Conservation (phyloP, 2,329 filamentous ascomycete genomes). For the Paecilomyces sp. region DNA sequence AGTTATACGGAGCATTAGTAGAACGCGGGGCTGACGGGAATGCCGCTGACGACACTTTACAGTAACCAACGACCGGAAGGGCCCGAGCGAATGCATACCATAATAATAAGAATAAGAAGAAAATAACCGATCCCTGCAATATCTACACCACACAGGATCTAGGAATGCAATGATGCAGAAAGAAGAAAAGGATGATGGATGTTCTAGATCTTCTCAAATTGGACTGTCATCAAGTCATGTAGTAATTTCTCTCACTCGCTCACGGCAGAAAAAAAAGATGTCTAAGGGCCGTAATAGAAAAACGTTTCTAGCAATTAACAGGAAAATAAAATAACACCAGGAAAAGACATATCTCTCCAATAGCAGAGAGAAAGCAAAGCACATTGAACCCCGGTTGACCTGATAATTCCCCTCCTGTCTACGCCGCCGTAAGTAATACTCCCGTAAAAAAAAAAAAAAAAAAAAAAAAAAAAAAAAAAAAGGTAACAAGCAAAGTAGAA, state of each 20-base stretch:
- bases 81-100: background rate
- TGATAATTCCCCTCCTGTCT: background rate
- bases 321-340: background rate
- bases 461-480: background rate
- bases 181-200: background rate
- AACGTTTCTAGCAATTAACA: background rate
- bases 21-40: background rate
- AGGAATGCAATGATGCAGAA: background rate
- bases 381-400: background rate
- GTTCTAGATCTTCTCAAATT: background rate
- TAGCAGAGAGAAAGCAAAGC: background rate
- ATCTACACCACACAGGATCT: too few species aligned
- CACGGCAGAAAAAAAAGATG: background rate
- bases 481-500: background rate
- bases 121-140: too few species aligned
- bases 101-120: too few species aligned
- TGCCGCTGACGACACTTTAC: background rate
- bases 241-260: background rate
- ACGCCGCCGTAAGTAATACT: background rate
- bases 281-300: background rate
- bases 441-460: background rate
- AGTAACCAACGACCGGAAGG: background rate
- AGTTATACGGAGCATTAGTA: too few species aligned
- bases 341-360: background rate
- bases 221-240: background rate